Evolutionary conservation across 2,329 filamentous ascomycete species (phyloP).

Genomic region (Simplicillium sp.): DNA sequence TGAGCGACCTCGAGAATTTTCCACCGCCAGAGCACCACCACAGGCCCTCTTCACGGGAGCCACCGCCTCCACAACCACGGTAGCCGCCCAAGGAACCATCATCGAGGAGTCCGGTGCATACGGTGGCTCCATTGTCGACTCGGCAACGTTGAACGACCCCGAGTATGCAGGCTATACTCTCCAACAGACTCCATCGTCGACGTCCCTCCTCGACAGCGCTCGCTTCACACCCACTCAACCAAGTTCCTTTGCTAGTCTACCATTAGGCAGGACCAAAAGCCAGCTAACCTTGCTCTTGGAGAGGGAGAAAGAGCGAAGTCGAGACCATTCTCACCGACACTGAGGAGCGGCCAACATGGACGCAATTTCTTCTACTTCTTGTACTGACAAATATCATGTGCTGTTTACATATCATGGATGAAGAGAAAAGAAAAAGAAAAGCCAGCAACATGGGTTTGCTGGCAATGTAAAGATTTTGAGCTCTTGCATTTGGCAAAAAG

Average conservation of each 20-base stretch:
- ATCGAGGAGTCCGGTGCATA: slow-evolving; percentile 25
- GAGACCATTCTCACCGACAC: slow-evolving; percentile 7
- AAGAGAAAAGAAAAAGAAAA: too few relatives aligned
- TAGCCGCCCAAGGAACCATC: slow-evolving; percentile 33
- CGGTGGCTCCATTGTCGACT: slow-evolving; percentile 11
- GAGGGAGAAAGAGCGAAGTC: slow-evolving; percentile 33
- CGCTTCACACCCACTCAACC: slow-evolving; percentile 41
- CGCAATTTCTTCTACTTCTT: too few relatives aligned
- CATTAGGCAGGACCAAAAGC: slow-evolving; percentile 49
- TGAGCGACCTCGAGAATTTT: slow-evolving; percentile 10
- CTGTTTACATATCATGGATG: too few relatives aligned
- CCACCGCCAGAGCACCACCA: slow-evolving; percentile 8
- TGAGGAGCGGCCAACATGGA: too few relatives aligned
- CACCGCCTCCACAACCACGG: slow-evolving; percentile 29
- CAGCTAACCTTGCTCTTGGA: slow-evolving; percentile 49
- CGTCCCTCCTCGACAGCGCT: slow-evolving; percentile 21
- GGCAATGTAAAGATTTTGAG: too few relatives aligned
- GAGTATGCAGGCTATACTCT: slow-evolving; percentile 7
- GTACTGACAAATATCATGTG: too few relatives aligned
- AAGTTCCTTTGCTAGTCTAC: slow-evolving; percentile 31
- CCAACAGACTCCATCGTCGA: slow-evolving; percentile 5
- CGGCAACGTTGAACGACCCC: slow-evolving; percentile 7
- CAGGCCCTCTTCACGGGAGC: slow-evolving; percentile 23
- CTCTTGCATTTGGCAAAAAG: too few relatives aligned
- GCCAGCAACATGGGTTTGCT: neutral